Base-by-base conservation (phyloP, 805 yeast genomes). In the Cephaloascus albidus region DNA sequence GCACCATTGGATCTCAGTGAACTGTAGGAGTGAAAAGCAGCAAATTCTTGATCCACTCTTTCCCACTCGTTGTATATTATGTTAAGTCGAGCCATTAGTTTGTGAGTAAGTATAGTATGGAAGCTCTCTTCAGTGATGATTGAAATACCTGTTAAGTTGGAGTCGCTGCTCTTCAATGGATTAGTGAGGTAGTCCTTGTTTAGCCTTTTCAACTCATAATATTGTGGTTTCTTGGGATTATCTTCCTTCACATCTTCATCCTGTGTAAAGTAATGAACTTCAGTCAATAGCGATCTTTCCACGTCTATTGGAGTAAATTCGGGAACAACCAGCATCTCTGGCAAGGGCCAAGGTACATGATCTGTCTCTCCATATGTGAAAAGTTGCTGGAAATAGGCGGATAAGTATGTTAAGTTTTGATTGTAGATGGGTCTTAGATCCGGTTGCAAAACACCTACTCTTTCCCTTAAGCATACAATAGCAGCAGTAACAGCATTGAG, bases 391-490 rank as follows among this genome's bases (percentile, higher is more conserved):
- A 86, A 63, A 79, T 89, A 87, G 27, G 70, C 70, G 1, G 66
- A 60, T 38, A 89, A 63, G 50, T 76, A 84, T 4, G 68, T 65
- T 45, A 88, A 65, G 41, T 81, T 73, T 46, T 79, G 81, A 32
- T 76, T 66, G 55, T 82, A 86, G 17, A 85, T 74, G 14, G 93
- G 89, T 53, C 84, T 70, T 36, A 87, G 56, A 50, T 81, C 93
- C 0, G 87, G 81, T 2, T 96, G 93, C 35, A 90, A 56, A 36
- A 74, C 73, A 5, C 97, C 97, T 12, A 83, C 87, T 43, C 80
- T 70, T 46, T 84, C 95, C 49, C 96, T 64, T 38, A 87, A 58
- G 23, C 88, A 85, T 3, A 88, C 95, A 16, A 83, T 71, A 1
- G 95, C 87, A 1, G 95, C 85, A 1, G 89, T 78, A 8, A 83